phyloP scores from a whole-genome alignment of 768 basidiomycete genomes.

The Xerocomellus dryophilus region DNA sequence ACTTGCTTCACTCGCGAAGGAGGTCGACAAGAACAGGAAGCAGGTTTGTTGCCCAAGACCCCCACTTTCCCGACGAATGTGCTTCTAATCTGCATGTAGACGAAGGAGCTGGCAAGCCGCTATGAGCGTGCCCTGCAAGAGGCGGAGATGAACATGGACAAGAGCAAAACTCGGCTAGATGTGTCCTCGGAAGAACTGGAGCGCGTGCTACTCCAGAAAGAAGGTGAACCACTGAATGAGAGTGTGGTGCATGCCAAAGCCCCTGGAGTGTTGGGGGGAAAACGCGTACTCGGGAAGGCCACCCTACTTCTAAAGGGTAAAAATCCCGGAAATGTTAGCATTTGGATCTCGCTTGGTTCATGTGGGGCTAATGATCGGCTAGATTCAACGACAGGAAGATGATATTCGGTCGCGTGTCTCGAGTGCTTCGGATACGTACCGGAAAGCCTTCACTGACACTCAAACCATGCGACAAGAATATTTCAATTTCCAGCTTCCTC shows the following conservation, averaged over 20 bases:
- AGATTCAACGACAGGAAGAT: slow-evolving; percentile 93
- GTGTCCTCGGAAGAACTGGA: slow-evolving; percentile 91
- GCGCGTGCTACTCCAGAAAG: slow-evolving; percentile 87
- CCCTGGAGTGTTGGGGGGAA: slow-evolving; percentile 59
- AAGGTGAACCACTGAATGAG: slow-evolving; percentile 89
- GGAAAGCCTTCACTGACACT: slow-evolving; percentile 86
- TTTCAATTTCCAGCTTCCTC: slow-evolving; percentile 94
- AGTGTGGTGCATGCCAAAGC: slow-evolving; percentile 64
- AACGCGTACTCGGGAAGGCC: slow-evolving; percentile 85
- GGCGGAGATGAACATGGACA: slow-evolving; percentile 82
- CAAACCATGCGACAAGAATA: slow-evolving; percentile 94
- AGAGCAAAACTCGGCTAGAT: slow-evolving; percentile 84
- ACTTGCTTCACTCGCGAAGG: slow-evolving; percentile 74
- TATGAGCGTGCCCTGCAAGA: slow-evolving; percentile 90
- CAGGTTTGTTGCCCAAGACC: slow-evolving; percentile 44
- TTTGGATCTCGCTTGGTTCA: slow-evolving; percentile 5
- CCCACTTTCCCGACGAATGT: background rate
- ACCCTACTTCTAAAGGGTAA: slow-evolving; percentile 88
- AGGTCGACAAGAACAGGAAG: slow-evolving; percentile 94
- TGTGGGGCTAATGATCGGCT: slow-evolving; percentile 7
- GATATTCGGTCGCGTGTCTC: slow-evolving; percentile 88
- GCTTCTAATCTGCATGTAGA: slow-evolving; percentile 42
- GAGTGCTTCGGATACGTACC: slow-evolving; percentile 79
- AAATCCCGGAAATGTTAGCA: slow-evolving; percentile 77
- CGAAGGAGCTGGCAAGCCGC: slow-evolving; percentile 85